phyloP scores from a whole-genome alignment of 495 filamentous ascomycete genomes.

The Amniculicola lignicola region DNA sequence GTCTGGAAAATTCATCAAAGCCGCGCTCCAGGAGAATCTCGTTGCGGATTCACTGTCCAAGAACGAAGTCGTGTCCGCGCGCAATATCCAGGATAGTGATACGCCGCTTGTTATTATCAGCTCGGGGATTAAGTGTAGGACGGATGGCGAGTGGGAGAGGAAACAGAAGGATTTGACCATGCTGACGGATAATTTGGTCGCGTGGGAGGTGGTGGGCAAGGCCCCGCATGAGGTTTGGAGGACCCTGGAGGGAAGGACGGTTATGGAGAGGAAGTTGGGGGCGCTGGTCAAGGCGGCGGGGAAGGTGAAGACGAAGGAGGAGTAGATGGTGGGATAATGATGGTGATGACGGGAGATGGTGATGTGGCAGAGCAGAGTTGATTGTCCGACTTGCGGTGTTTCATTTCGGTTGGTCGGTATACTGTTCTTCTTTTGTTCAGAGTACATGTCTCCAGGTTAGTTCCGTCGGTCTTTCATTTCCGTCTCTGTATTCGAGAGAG shows the following conservation, averaged over 20 bases:
- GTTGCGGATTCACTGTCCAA: constrained; percentile 78
- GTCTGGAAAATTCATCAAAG: constrained; percentile 75
- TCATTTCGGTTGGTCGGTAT: background rate
- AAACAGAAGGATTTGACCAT: constrained; percentile 79
- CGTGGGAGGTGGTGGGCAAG: constrained; percentile 82
- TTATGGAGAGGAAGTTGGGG: constrained; percentile 67
- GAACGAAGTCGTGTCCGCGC: constrained; percentile 72
- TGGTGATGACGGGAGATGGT: background rate
- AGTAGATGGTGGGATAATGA: background rate
- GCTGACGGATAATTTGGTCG: constrained; percentile 68
- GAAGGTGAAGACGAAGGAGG: constrained; percentile 6
- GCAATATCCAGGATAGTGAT: constrained; percentile 69
- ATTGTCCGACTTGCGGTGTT: background rate
- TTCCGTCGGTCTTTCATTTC: too few relatives aligned
- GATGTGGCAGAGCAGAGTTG: background rate
- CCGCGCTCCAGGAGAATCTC: constrained; percentile 87
- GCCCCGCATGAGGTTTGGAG: constrained; percentile 88
- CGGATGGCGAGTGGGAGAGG: constrained; percentile 67
- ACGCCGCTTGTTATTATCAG: constrained; percentile 79
- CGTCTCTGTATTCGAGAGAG: too few relatives aligned
- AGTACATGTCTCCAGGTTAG: background rate
- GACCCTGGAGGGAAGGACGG: constrained; percentile 60
- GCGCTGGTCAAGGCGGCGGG: constrained; percentile 52
- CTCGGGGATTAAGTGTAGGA: constrained; percentile 60
- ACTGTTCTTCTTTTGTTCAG: background rate